phyloP scores from a whole-genome alignment of 139 green algal species.

The Pseudopediastrum boryanum region DNA sequence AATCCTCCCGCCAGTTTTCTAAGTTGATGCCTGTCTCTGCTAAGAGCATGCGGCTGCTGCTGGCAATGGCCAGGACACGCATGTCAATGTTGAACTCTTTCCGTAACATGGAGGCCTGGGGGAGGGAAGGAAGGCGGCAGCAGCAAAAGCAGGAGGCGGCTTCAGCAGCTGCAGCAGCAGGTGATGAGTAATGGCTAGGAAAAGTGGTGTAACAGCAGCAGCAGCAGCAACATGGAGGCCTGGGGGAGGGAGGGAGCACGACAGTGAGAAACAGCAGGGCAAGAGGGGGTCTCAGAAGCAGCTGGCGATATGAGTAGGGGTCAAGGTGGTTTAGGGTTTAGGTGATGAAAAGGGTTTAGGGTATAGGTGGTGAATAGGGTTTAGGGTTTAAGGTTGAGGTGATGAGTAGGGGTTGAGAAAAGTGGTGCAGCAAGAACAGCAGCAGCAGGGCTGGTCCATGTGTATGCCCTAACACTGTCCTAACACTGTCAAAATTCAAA shows the following conservation, averaged over 20 bases:
- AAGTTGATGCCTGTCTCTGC: conserved; percentile 81
- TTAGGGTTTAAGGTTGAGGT: no score
- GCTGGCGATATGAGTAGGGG: no score
- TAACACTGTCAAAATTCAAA: no score
- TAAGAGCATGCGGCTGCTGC: conserved; percentile 81
- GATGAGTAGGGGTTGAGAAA: no score
- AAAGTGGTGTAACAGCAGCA: background rate
- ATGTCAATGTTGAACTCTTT: conserved; percentile 89
- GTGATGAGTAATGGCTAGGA: background rate
- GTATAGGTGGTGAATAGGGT: no score
- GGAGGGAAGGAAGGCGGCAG: conserved; percentile 11
- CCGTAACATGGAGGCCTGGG: conserved; percentile 65
- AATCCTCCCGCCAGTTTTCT: conserved; percentile 74
- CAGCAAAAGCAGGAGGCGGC: conserved; percentile 13
- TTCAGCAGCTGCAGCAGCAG: background rate
- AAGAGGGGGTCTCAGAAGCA: no score
- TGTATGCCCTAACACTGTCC: no score
- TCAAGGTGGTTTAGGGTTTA: no score
- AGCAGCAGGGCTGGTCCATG: no score
- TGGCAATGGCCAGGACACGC: conserved; percentile 84
- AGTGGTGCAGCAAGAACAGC: no score
- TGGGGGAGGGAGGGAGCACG: background rate
- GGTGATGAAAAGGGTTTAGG: no score
- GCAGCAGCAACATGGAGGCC: background rate
- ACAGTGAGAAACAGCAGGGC: background rate